A percentile compares a stretch with the other conserved stretches of the same genome.
Conservation (phyloP, 2,329 filamentous ascomycete genomes). For the Exserohilum turcica region DNA sequence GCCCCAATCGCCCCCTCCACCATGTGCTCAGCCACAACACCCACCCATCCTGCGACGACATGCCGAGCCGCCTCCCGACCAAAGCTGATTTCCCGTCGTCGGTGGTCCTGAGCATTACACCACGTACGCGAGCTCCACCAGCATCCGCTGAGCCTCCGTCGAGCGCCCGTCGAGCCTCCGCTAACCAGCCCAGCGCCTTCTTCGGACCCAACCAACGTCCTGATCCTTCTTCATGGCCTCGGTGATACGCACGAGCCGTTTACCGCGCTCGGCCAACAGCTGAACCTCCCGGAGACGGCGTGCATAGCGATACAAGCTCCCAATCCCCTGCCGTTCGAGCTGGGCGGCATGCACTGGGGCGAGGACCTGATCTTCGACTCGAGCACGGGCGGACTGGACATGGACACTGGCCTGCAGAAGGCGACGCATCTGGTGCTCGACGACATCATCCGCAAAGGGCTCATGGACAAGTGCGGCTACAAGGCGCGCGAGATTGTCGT, state of each 20-base stretch:
- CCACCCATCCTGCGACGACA: conserved; percentile 23
- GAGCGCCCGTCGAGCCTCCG: background rate
- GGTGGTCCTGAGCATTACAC: conserved; percentile 50
- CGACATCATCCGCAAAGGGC: conserved; percentile 50
- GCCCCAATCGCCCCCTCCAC: conserved; percentile 6
- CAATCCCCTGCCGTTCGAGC: conserved; percentile 68
- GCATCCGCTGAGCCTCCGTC: background rate
- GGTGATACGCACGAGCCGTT: conserved; percentile 77
- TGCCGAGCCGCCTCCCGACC: conserved; percentile 53
- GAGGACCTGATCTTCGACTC: conserved; percentile 64
- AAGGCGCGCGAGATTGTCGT: conserved; percentile 57
- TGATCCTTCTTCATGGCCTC: conserved; percentile 83
- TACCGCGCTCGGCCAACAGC: conserved; percentile 67
- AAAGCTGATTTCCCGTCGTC: conserved; percentile 50
- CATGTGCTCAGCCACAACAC: conserved; percentile 24
- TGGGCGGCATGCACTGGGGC: conserved; percentile 69
- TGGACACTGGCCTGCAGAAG: conserved; percentile 59
- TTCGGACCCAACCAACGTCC: conserved; percentile 70
- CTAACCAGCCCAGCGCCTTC: conserved; percentile 44
- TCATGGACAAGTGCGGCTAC: conserved; percentile 58
- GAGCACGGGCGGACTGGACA: conserved; percentile 57
- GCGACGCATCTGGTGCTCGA: conserved; percentile 51
- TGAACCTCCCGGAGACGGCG: conserved; percentile 77
- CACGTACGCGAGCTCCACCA: conserved; percentile 47
- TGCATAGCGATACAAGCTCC: conserved; percentile 76